Base-by-base conservation (phyloP, 768 basidiomycete species). In the Tremella yokohamensis region DNA sequence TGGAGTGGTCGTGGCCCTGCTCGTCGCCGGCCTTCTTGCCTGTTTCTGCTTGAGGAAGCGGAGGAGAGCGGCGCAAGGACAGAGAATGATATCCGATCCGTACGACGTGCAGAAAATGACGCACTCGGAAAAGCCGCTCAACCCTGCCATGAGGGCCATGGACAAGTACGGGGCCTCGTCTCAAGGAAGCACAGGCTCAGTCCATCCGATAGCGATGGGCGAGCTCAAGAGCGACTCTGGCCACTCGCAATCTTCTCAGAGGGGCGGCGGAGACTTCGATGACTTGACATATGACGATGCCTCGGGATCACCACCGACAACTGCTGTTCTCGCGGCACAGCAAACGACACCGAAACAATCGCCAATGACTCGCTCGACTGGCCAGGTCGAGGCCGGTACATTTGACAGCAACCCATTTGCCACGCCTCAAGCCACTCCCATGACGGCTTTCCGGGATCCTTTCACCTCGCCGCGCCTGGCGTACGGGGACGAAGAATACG, bases 1-100 rank as follows among this genome's bases (percentile, higher is more conserved):
- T 38, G 67, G 67, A 6, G 57, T 61, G 4, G 16, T 67, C 6
- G 49, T 34, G 24, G 62, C 47, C 16, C 44, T 64, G 7, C 24
- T 47, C 20, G 18, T 62, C 3, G 58, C 38, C 7, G 37, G 42
- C 4, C 15, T 63, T 2, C 48, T 63, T 1, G 18, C 34, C 2
- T 29, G 61, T 20, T 55, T 59, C 37, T 61, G 48, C 40, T 24
- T 55, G 16, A n/a, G 56, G 40, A 57, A 49, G 19, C 24, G 54
- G 26, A 57, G 56, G 50, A 38, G 34, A 26, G 42, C 16, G 9
- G 25, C 18, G 19, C 39, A 16, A 29, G n/a, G 29, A 3, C 11
- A 48, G 29, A 24, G 42, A 8, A 22, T n/a, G 20, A 22, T 26
- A n/a, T 38, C 37, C 6, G 53, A 40, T 42, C 53, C 39, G 11